Evolutionary conservation across 1,284 basidiomycete species (phyloP), one percentile per base, ranked within the genome.

Genomic region (Paramarasmius palmivorus): DNA sequence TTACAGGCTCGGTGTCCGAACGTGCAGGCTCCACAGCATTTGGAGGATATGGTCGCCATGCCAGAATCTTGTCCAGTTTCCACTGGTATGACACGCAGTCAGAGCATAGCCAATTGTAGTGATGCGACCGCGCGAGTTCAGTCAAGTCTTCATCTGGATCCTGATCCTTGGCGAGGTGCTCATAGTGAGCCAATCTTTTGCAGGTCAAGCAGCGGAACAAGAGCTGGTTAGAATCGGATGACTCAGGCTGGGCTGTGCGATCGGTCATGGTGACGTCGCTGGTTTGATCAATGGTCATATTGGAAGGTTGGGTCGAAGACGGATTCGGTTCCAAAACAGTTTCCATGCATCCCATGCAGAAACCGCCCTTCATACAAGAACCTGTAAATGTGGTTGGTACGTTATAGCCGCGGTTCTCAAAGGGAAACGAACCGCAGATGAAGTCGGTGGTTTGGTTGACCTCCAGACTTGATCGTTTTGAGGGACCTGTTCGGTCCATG

Each of bases 1-100:
- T 72, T 1, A 81, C 76, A 19, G 73, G 62, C 58, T 82, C 75
- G 52, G 73, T 71, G 17, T 63, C 58, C 10, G 70, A 61, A 29
- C 65, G 69, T 32, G 72, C 58, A 3, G 80, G 71, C 65, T 90
- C 84, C 7, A 77, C 65, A 25, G 83, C 84, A 57, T 79, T 76
- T 1, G 78, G 68, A 25, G 90, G 90, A 62, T 82, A 86, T 7
- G 92, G 88, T 35, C 93, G 80, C 95, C 95, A 98, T 0, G 93
- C 95, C 39, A 97, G 76, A 58, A 98, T 91, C 67, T 88, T 88
- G 67, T 97, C 93, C n/a, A 94, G 73, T 1, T 72, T 66, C 64
- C 86, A 86, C 10, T 75, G 73, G 68, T 81, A 95, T 7, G 86
- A 89, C n/a, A 75, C 70, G 65, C 94, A 97, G 61, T 93, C 86